Conservation (phyloP, 176 grass and related monocot species). For the Musa troglodytarum region DNA sequence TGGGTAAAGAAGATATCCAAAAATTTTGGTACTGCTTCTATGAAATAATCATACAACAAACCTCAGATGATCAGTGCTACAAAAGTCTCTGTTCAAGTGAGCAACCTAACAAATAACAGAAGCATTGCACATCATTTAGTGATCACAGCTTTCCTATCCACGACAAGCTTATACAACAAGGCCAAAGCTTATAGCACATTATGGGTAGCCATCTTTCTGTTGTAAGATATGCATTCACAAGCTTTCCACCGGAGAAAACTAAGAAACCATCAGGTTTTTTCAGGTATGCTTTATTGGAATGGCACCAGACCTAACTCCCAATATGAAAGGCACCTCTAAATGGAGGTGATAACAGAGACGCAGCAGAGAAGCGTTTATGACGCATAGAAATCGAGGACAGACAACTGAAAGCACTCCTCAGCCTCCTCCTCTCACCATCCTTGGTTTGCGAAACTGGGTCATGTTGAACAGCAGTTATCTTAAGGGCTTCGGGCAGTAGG, state of each 20-base stretch:
- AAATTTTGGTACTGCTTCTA: no score
- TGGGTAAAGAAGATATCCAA: no score
- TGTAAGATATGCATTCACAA: neutral
- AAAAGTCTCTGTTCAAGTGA: neutral
- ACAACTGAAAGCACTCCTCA: constrained; percentile 65
- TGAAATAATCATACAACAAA: neutral
- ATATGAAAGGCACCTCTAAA: constrained; percentile 35
- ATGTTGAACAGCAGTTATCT: constrained; percentile 67
- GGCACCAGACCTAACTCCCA: constrained; percentile 31
- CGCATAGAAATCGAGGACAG: constrained; percentile 74
- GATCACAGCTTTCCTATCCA: neutral
- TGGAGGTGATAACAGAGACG: constrained; percentile 54
- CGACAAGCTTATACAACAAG: neutral
- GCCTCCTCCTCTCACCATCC: constrained; percentile 63
- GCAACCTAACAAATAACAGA: neutral
- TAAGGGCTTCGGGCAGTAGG: constrained; percentile 75
- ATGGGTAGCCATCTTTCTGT: neutral
- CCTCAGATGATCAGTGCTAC: neutral
- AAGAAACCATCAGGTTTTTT: neutral
- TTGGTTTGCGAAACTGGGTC: constrained; percentile 56
- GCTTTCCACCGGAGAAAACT: neutral
- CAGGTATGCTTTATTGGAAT: constrained; percentile 22
- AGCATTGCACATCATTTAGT: no score
- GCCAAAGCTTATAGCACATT: neutral
- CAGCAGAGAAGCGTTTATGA: constrained; percentile 41